These are phyloP conservation scores for Nissolia schottii DNA, from an alignment of 306 rosid genomes.

Conservation along the genomic window DNA sequence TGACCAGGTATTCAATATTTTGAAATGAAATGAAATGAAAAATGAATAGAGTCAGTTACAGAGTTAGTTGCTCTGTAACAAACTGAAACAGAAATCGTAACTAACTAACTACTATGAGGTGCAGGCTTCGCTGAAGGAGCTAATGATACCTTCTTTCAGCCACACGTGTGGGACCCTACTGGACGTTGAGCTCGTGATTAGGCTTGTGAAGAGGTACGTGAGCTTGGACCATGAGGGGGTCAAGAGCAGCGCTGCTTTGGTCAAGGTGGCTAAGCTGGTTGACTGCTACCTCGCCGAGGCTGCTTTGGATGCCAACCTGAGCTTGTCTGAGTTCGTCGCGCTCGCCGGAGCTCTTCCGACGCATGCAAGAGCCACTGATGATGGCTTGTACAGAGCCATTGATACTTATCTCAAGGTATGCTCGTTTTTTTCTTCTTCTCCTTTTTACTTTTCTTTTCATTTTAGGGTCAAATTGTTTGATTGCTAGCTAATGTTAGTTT, in stretches of 20 bases:
- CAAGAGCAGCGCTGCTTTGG: conserved; percentile 53
- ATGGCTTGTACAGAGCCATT: conserved; percentile 87
- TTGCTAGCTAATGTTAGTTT: not conserved
- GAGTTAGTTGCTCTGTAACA: no score
- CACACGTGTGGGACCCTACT: conserved; percentile 80
- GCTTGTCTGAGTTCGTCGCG: conserved; percentile 46
- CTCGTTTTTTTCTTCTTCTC: not conserved
- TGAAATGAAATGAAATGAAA: no score
- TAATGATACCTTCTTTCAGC: conserved; percentile 85
- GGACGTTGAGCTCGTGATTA: conserved; percentile 62
- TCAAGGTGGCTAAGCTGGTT: conserved; percentile 77
- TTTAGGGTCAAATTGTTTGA: not conserved
- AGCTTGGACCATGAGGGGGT: conserved; percentile 47
- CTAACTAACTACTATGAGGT: no score
- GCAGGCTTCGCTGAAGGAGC: conserved; percentile 72
- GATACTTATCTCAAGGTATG: conserved; percentile 91
- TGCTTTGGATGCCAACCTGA: conserved; percentile 60
- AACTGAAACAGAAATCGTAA: no score
- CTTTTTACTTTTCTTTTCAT: not conserved
- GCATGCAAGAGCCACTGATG: conserved; percentile 76
- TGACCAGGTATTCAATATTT: no score
- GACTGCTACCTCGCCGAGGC: conserved; percentile 80
- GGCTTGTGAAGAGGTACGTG: conserved; percentile 72
- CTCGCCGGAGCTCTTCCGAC: conserved; percentile 74
- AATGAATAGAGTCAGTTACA: no score